A percentile compares a stretch with the other conserved stretches of the same genome.
Evolutionary conservation across 441 rosid species (phyloP).

Genomic region (Pelargonium citronellum): DNA sequence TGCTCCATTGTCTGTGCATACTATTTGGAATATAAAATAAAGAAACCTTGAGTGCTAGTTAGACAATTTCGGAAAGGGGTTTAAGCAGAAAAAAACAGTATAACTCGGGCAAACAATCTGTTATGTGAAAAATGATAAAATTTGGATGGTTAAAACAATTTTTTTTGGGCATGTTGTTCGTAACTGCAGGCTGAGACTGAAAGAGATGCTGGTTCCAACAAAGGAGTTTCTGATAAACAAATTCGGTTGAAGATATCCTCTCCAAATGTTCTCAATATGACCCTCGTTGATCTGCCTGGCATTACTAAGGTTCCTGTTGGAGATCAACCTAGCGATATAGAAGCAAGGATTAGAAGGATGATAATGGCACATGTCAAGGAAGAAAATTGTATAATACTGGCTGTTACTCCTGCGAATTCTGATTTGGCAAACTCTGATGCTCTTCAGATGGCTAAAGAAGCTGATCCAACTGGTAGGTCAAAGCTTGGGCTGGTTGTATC

Average conservation of each 20-base stretch:
- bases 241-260: conserved; percentile 56
- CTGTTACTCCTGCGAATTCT: conserved; percentile 70
- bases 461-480: conserved; percentile 54
- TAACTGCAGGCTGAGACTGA: conserved; percentile 59
- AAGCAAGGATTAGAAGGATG: conserved; percentile 51
- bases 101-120: neutral
- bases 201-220: conserved; percentile 53
- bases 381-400: conserved; percentile 57
- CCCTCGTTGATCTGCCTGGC: conserved; percentile 72
- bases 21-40: too few species aligned
- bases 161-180: conserved; percentile 13
- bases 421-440: conserved; percentile 86
- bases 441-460: conserved; percentile 58
- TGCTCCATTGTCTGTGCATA: too few species aligned
- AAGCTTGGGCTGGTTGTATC: neutral
- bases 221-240: conserved; percentile 58
- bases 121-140: neutral
- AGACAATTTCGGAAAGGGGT: too few species aligned
- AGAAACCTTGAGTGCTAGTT: too few species aligned
- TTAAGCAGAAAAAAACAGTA: neutral
- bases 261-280: conserved; percentile 59
- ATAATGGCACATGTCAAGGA: conserved; percentile 42
- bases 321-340: conserved; percentile 64
- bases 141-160: neutral
- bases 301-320: conserved; percentile 77